Conservation (phyloP, 106 monocot species). For the Dendrobium huoshanense region DNA sequence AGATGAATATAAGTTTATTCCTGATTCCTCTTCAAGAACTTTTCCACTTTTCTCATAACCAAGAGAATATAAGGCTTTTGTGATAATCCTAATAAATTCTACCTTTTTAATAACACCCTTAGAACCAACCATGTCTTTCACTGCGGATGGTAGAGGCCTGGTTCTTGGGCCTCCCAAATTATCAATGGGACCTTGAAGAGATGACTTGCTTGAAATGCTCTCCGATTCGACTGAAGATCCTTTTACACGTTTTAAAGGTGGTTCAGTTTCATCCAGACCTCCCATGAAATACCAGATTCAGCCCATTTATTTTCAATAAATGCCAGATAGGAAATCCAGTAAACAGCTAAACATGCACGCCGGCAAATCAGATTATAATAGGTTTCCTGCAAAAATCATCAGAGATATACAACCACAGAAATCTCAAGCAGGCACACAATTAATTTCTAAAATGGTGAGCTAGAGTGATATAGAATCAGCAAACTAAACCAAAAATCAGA, state of each 20-base stretch:
- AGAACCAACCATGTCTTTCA: slow-evolving; percentile 39
- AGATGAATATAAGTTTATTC: slow-evolving; percentile 40
- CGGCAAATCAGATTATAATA: not conserved
- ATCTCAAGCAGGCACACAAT: not conserved
- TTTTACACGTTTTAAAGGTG: slow-evolving; percentile 53
- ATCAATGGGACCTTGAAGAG: slow-evolving; percentile 16
- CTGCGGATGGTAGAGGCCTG: slow-evolving; percentile 37
- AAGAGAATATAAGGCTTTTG: slow-evolving; percentile 59
- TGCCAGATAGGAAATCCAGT: not conserved
- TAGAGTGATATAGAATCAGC: not conserved
- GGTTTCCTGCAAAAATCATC: not conserved
- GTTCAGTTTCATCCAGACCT: slow-evolving; percentile 52
- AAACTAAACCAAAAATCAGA: not conserved
- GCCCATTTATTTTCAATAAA: slow-evolving; percentile 38
- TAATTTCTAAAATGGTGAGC: not conserved
- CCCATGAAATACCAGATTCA: slow-evolving; percentile 59
- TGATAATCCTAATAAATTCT: slow-evolving; percentile 65
- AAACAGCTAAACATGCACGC: not conserved
- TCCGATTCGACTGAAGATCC: slow-evolving; percentile 28
- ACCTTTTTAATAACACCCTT: slow-evolving; percentile 51
- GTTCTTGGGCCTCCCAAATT: slow-evolving; percentile 46
- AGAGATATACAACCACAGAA: not conserved
- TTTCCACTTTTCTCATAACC: slow-evolving; percentile 62
- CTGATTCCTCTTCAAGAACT: slow-evolving; percentile 63
- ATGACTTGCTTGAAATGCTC: slow-evolving; percentile 15